phyloP scores from a whole-genome alignment of 306 rosid genomes.

The Trichosanthes cucumerina region DNA sequence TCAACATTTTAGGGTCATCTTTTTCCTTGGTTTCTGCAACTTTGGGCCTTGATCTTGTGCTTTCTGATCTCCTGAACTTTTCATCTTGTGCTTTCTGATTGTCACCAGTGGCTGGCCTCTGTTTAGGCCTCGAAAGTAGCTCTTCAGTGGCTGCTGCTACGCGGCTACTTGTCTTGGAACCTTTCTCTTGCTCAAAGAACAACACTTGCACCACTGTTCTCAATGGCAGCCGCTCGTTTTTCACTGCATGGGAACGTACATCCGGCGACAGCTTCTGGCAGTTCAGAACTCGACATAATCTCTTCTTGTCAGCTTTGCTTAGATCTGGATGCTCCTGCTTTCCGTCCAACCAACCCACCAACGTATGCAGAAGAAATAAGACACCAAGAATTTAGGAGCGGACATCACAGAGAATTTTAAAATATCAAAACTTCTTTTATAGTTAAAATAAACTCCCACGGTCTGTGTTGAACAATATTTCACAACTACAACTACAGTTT shows the following conservation, averaged over 20 bases:
- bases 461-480: too few relatives aligned
- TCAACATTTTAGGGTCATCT: background rate
- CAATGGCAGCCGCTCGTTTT: constrained; percentile 16
- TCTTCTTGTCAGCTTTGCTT: constrained; percentile 10
- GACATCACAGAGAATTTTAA: too few relatives aligned
- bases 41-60: background rate
- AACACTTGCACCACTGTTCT: constrained; percentile 16
- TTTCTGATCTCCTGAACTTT: constrained; percentile 1
- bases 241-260: constrained; percentile 11
- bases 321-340: constrained; percentile 15
- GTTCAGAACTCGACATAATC: constrained; percentile 13
- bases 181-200: constrained; percentile 13
- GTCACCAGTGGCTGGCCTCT: background rate
- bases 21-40: background rate
- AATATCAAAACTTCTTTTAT: too few relatives aligned
- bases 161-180: background rate
- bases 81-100: background rate
- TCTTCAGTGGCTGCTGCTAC: background rate
- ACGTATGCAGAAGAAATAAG: background rate
- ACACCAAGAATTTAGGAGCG: background rate
- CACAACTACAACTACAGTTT: too few relatives aligned
- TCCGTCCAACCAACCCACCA: background rate
- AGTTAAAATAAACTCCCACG: too few relatives aligned
- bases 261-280: constrained; percentile 12
- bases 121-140: background rate